These are phyloP conservation scores for Singerocomus rubriflavus DNA, from an alignment of 1,284 basidiomycete genomes.

Conservation along the genomic window DNA sequence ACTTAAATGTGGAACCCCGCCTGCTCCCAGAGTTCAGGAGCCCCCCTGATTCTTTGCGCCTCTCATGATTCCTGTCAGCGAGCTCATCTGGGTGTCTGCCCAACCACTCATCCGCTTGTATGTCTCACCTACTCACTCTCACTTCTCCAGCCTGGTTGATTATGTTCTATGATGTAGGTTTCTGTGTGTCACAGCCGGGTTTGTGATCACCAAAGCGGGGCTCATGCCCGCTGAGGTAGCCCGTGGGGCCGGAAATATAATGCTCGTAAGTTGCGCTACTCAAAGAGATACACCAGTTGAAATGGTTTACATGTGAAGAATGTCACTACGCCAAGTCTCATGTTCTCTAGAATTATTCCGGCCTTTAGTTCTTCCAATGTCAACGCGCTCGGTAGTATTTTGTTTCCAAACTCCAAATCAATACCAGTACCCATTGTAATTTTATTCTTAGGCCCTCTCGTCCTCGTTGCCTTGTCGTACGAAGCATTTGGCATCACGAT, in stretches of 20 bases:
- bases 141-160: not conserved
- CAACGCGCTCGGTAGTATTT: conserved; percentile 48
- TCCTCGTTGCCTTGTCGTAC: conserved; percentile 53
- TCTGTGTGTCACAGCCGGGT: conserved; percentile 53
- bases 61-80: conserved; percentile 34
- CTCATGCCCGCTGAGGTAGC: conserved; percentile 59
- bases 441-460: conserved; percentile 45
- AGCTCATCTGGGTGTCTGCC: conserved; percentile 55
- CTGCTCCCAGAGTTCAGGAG: not conserved
- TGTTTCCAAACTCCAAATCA: not conserved
- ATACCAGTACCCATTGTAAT: conserved; percentile 10
- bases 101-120: conserved; percentile 60
- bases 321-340: conserved; percentile 63
- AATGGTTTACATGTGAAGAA: conserved; percentile 45
- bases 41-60: not conserved
- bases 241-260: conserved; percentile 55
- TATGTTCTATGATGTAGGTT: conserved; percentile 36
- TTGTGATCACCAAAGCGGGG: conserved; percentile 56
- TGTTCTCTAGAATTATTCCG: conserved; percentile 78
- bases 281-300: not conserved
- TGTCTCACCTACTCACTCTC: conserved; percentile 17
- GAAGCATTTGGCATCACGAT: conserved; percentile 51
- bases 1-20: not conserved
- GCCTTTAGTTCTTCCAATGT: conserved; percentile 69
- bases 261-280: conserved; percentile 41